These are phyloP conservation scores for Zarea fungicola DNA, from an alignment of 2,329 filamentous ascomycete genomes.

Conservation along the genomic window DNA sequence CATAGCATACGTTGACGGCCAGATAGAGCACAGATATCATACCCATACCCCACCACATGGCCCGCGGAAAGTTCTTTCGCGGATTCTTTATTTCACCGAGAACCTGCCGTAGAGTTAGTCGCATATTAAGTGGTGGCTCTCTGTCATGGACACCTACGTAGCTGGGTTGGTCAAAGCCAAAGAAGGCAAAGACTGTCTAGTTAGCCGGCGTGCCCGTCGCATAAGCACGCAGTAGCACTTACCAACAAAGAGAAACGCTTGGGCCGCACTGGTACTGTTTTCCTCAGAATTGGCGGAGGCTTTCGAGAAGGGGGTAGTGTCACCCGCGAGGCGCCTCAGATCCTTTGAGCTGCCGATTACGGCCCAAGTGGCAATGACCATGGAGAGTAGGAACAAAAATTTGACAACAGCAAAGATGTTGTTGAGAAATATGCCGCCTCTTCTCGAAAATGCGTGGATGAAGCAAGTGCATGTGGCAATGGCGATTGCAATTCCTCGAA, in stretches of 20 bases:
- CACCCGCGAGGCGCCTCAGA: conserved; percentile 19
- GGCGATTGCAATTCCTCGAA: conserved; percentile 43
- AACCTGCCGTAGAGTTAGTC: conserved; percentile 11
- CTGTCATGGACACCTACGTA: conserved; percentile 17
- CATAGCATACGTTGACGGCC: conserved; percentile 33
- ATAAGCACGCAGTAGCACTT: conserved; percentile 20
- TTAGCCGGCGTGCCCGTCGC: not conserved
- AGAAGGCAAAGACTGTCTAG: conserved; percentile 29
- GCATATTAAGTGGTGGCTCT: not conserved
- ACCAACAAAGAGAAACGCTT: conserved; percentile 33
- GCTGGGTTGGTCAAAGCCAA: conserved; percentile 34
- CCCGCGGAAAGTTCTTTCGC: conserved; percentile 27
- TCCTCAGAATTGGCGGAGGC: conserved; percentile 18
- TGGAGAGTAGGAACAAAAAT: conserved; percentile 40
- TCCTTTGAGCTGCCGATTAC: conserved; percentile 23
- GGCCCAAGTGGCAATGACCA: conserved; percentile 31
- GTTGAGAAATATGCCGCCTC: conserved; percentile 45
- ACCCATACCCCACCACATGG: conserved; percentile 26
- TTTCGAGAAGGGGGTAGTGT: too few relatives aligned
- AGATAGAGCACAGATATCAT: conserved; percentile 29
- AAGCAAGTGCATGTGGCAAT: conserved; percentile 39
- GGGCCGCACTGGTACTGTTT: conserved; percentile 14
- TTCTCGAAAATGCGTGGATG: conserved; percentile 43
- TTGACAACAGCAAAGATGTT: conserved; percentile 48
- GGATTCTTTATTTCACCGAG: conserved; percentile 29